These are phyloP conservation scores for Blastobotrys raffinosifermentans DNA, from an alignment of 1,139 yeast species.

Conservation along the genomic window DNA sequence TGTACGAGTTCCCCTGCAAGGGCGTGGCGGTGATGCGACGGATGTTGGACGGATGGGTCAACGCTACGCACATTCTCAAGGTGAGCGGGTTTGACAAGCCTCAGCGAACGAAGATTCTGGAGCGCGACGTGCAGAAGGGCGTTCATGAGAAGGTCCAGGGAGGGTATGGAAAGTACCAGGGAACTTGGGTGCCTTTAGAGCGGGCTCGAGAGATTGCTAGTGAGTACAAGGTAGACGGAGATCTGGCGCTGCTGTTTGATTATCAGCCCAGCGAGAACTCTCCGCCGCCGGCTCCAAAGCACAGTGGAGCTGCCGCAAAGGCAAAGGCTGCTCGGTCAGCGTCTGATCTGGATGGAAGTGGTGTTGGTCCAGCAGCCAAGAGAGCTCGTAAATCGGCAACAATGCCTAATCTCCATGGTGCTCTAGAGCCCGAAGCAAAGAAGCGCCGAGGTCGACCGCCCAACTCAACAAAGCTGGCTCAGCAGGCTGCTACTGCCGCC, in stretches of 20 bases:
- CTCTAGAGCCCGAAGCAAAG: constrained; percentile 1
- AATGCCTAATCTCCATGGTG: constrained; percentile 5
- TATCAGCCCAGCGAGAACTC: constrained; percentile 30
- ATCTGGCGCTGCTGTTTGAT: constrained; percentile 61
- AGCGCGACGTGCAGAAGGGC: constrained; percentile 84
- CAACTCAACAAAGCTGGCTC: constrained; percentile 4
- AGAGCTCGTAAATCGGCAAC: constrained; percentile 14
- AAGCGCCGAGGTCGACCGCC: constrained; percentile 14
- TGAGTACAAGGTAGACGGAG: constrained; percentile 64
- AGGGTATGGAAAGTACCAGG: constrained; percentile 95
- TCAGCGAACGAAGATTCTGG: constrained; percentile 83
- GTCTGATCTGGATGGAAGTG: constrained; percentile 17
- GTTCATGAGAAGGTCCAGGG: constrained; percentile 92
- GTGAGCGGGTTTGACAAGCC: constrained; percentile 95
- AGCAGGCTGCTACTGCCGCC: constrained; percentile 4
- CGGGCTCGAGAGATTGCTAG: constrained; percentile 51
- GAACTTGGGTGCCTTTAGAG: constrained; percentile 90
- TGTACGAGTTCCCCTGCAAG: constrained; percentile 74
- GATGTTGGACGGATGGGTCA: constrained; percentile 87
- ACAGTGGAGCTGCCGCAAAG: constrained; percentile 20
- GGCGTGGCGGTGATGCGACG: constrained; percentile 92
- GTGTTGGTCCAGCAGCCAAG: constrained; percentile 12
- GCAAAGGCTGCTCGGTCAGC: constrained; percentile 23
- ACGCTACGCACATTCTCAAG: constrained; percentile 94
- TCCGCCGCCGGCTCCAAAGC: constrained; percentile 36